A percentile compares a stretch with the other conserved stretches of the same genome.
These are phyloP conservation scores for Diddensiella caesifluorescens DNA, from an alignment of 805 yeast genomes.

Conservation along the genomic window DNA sequence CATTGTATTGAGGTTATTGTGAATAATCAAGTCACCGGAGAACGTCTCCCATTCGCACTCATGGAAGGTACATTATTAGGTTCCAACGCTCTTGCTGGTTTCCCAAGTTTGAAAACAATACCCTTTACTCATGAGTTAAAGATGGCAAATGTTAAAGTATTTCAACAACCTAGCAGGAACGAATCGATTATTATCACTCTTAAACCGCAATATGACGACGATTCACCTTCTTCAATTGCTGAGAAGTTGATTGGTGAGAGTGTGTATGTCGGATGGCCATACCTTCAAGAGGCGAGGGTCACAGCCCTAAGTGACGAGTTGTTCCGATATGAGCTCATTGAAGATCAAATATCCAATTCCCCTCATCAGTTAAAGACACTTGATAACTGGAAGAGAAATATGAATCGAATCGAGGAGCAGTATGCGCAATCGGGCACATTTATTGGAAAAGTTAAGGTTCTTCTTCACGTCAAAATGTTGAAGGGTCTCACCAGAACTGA, in stretches of 20 bases:
- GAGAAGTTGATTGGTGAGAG: slow-evolving; percentile 54
- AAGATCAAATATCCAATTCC: slow-evolving; percentile 23
- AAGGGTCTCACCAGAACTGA: slow-evolving; percentile 67
- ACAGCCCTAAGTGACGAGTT: slow-evolving; percentile 54
- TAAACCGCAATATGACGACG: slow-evolving; percentile 38
- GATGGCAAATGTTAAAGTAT: slow-evolving; percentile 63
- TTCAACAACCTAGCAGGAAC: slow-evolving; percentile 79
- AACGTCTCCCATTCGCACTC: slow-evolving; percentile 45
- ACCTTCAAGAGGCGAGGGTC: slow-evolving; percentile 71
- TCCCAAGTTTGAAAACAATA: slow-evolving; percentile 75
- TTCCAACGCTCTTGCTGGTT: slow-evolving; percentile 72
- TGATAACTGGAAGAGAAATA: slow-evolving; percentile 41
- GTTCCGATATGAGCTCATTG: slow-evolving; percentile 37
- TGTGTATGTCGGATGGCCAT: slow-evolving; percentile 88
- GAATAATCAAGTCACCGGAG: slow-evolving; percentile 44
- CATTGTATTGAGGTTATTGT: slow-evolving; percentile 66
- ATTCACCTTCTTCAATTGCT: slow-evolving; percentile 57
- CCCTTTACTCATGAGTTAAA: slow-evolving; percentile 50
- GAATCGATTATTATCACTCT: slow-evolving; percentile 71
- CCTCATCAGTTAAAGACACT: slow-evolving; percentile 45
- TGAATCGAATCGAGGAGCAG: slow-evolving; percentile 36
- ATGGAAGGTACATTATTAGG: slow-evolving; percentile 66
- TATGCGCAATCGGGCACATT: slow-evolving; percentile 55
- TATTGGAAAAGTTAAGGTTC: slow-evolving; percentile 47
- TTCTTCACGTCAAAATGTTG: slow-evolving; percentile 69